phyloP scores from a whole-genome alignment of 176 grass and related monocot genomes.

The Hordeum vulgare region MorexV3_pseudomolecules_assembly NC_058521.1:52611180-52611679 shows the following conservation, averaged over 20 bases:
- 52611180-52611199: background rate
- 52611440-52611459: constrained; percentile 54
- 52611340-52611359: constrained; percentile 98
- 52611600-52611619: background rate
- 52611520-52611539: constrained; percentile 79
- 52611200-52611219: too few relatives aligned
- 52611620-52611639: background rate
- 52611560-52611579: constrained; percentile 37
- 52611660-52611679: constrained; percentile 47
- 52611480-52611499: constrained; percentile 51
- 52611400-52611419: constrained; percentile 90
- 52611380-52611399: constrained; percentile 94
- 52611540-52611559: constrained; percentile 54
- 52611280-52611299: background rate
- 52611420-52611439: constrained; percentile 79
- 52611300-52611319: constrained; percentile 73
- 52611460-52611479: constrained; percentile 72
- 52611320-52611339: constrained; percentile 97
- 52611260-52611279: background rate
- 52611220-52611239: too few relatives aligned
- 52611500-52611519: constrained; percentile 53
- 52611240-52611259: background rate
- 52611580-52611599: background rate
- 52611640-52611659: constrained; percentile 20
- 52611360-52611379: constrained; percentile 94